Conservation (phyloP, 106 monocot genomes). For the Cymbidium sinense region DNA sequence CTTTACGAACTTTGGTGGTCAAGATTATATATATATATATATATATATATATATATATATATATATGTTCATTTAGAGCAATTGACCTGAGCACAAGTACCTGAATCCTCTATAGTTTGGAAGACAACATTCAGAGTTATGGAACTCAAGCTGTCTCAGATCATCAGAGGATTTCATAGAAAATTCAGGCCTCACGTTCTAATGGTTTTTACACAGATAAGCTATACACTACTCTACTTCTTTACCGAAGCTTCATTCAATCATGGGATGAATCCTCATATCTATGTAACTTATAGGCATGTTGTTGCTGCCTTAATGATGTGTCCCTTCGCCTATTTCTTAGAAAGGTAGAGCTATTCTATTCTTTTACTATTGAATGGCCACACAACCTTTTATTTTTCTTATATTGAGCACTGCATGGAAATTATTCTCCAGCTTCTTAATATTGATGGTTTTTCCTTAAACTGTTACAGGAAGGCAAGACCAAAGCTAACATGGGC, state of each 20-base stretch:
- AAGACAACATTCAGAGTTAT: background rate
- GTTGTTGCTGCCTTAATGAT: conserved; percentile 39
- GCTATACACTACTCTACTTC: conserved; percentile 87
- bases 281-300: conserved; percentile 78
- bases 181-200: conserved; percentile 74
- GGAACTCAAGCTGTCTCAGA: background rate
- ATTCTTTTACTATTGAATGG: background rate
- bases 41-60: too few species aligned
- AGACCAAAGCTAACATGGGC: conserved; percentile 85
- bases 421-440: too few species aligned
- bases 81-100: background rate
- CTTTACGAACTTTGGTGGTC: too few species aligned
- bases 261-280: conserved; percentile 60
- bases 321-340: conserved; percentile 79
- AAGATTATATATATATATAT: too few species aligned
- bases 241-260: conserved; percentile 84
- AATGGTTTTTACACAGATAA: conserved; percentile 60
- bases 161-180: conserved; percentile 15
- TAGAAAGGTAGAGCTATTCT: conserved; percentile 47
- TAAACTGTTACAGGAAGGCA: conserved; percentile 35
- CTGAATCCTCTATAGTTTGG: background rate
- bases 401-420: background rate
- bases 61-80: background rate
- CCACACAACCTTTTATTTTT: background rate
- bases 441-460: background rate